Conservation (phyloP, 345 rosid genomes). For the Boechera divaricarpa region DNA sequence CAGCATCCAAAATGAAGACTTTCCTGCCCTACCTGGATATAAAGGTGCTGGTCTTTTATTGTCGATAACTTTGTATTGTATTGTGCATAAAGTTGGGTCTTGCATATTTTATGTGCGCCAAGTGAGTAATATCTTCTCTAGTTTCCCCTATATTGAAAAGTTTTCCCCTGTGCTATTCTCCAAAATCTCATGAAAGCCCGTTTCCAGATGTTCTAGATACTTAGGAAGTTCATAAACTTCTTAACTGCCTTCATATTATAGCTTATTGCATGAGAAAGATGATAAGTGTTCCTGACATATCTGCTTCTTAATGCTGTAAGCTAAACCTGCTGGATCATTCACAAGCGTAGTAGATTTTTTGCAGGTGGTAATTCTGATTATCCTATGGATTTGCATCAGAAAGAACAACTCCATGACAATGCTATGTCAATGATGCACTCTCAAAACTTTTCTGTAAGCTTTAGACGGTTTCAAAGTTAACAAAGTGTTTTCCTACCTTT, state of each 20-base stretch:
- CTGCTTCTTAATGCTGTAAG: constrained; percentile 20
- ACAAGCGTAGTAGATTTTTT: constrained; percentile 53
- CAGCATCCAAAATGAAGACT: constrained; percentile 99
- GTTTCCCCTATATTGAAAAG: constrained; percentile 17
- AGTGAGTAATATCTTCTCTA: constrained; percentile 2
- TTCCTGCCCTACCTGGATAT: constrained; percentile 97
- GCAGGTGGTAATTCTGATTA: constrained; percentile 97
- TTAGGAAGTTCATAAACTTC: not conserved
- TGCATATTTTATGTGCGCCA: constrained; percentile 11
- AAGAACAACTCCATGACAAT: constrained; percentile 95
- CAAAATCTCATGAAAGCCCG: not conserved
- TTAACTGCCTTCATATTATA: constrained; percentile 16
- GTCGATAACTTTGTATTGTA: constrained; percentile 14
- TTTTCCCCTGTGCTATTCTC: not conserved
- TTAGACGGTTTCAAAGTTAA: constrained; percentile 15
- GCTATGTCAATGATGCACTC: constrained; percentile 96
- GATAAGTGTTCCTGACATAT: constrained; percentile 1
- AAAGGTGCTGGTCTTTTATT: constrained; percentile 67
- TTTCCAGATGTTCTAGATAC: constrained; percentile 11
- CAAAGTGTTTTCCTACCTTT: constrained; percentile 4
- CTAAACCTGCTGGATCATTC: constrained; percentile 42
- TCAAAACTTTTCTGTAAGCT: constrained; percentile 93
- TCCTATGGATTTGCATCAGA: constrained; percentile 90
- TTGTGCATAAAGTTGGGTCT: constrained; percentile 19
- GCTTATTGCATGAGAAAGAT: constrained; percentile 36